phyloP scores from a whole-genome alignment of 129 eudicot genomes.

The Erigeron canadensis region DNA sequence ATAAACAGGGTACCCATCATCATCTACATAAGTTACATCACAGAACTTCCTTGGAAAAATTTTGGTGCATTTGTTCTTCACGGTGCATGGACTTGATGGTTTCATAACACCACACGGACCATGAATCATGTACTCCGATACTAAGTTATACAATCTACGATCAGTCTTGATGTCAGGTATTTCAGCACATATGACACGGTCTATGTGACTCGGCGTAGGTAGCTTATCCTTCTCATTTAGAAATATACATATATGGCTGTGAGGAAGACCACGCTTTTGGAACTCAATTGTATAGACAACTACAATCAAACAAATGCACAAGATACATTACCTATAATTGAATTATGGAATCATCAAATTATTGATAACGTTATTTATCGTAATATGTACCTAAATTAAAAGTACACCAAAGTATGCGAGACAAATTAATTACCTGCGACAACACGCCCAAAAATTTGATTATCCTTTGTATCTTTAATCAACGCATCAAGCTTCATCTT shows the following conservation, averaged over 20 bases:
- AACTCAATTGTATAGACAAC: not conserved
- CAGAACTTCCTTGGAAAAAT: too few species aligned
- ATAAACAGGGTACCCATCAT: too few species aligned
- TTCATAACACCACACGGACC: not conserved
- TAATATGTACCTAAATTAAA: too few species aligned
- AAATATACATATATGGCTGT: not conserved
- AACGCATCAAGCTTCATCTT: not conserved
- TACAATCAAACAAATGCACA: not conserved
- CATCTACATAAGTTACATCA: too few species aligned
- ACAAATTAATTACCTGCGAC: not conserved
- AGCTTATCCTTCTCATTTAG: not conserved
- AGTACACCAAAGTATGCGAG: too few species aligned
- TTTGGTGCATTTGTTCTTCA: too few species aligned
- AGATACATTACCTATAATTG: too few species aligned
- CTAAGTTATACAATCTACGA: not conserved
- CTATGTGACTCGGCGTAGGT: not conserved
- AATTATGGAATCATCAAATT: too few species aligned
- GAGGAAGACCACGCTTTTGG: not conserved
- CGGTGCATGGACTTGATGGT: too few species aligned
- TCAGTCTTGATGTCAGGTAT: not conserved
- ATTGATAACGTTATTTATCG: too few species aligned
- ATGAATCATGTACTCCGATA: not conserved
- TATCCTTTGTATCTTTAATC: not conserved
- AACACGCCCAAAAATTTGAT: not conserved
- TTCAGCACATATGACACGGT: not conserved